Evolutionary conservation across 129 eudicot genomes (phyloP), one percentile per base, ranked within the genome.

Genomic region (Saussurea involucrata): DNA sequence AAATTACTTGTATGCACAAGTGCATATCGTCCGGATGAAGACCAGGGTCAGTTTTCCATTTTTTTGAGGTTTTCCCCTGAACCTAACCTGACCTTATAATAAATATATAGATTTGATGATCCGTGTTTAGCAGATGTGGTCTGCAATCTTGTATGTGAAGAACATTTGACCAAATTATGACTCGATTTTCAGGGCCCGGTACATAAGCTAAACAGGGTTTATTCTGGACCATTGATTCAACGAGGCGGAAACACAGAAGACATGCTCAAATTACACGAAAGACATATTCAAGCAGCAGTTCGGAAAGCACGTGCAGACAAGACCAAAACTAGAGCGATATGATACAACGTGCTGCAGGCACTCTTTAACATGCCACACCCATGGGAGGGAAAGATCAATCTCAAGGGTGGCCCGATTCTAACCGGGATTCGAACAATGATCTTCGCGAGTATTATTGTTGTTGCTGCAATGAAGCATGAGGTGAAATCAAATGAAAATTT

Each of bases 211-310:
- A 85, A 8, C 81, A 82, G 95, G 68, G 89, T 90, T 24, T 88
- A 55, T 83, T 93, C 98, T 12, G 98, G 98, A 58, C 97, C 98
- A 8, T 73, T 90, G 81, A 25, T 87, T 80, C 90, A 89, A 64
- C 87, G 89, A 32, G 91, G 95, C 1, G 93, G 91, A 73, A 90
- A 69, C 81, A 79, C 92, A 74, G 98, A 88, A 32, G 98, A 93
- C 71, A 88, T 93, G 97, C 86, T 93, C 8, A 90, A 87, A 71
- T 90, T 85, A 73, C 98, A 93, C 13, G 98, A 93, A 66, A 85
- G 89, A 81, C 92, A 85, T 24, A 89, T 93, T 44, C 98, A 90
- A 86, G 90, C 86, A 63, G 93, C 95, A 6, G 95, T 90, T 21
- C 86, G 96, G 2, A 91, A 82, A 84, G 89, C 96, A 25, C 92